A percentile compares a stretch with the other conserved stretches of the same genome.
These are phyloP conservation scores for Cladosporium halotolerans DNA, from an alignment of 2,329 filamentous ascomycete genomes.

Conservation along the genomic window DNA sequence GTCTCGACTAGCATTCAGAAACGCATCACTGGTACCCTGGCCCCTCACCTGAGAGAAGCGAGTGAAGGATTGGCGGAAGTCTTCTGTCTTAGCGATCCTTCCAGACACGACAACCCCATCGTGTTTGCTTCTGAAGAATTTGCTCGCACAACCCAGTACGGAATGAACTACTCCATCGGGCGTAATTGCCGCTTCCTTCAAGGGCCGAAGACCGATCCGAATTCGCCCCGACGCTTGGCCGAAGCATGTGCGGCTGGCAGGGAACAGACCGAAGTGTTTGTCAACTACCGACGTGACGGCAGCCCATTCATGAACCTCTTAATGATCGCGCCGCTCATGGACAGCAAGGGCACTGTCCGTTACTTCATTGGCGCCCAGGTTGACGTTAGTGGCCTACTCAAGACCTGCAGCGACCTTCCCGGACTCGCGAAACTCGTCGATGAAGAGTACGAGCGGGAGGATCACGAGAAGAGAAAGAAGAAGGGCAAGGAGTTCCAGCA, in stretches of 20 bases:
- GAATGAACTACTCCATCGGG: slow-evolving; percentile 65
- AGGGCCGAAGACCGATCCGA: slow-evolving; percentile 62
- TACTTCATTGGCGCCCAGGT: slow-evolving; percentile 70
- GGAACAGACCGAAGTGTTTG: slow-evolving; percentile 66
- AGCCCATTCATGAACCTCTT: slow-evolving; percentile 72
- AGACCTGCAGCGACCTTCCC: slow-evolving; percentile 59
- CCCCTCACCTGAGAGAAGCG: slow-evolving; percentile 58
- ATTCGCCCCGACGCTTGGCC: slow-evolving; percentile 56
- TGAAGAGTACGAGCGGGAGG: slow-evolving; percentile 27
- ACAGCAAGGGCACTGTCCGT: slow-evolving; percentile 58
- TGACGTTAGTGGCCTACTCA: slow-evolving; percentile 62
- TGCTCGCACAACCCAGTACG: slow-evolving; percentile 67
- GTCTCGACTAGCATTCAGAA: slow-evolving; percentile 64
- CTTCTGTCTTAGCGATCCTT: slow-evolving; percentile 71
- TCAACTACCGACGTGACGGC: slow-evolving; percentile 70
- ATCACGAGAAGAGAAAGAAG: slow-evolving; percentile 25
- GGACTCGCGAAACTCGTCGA: slow-evolving; percentile 43
- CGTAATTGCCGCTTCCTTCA: slow-evolving; percentile 75
- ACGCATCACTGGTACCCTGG: slow-evolving; percentile 61
- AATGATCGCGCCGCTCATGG: slow-evolving; percentile 65
- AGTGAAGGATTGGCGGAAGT: slow-evolving; percentile 71
- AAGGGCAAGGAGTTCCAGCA: slow-evolving; percentile 59
- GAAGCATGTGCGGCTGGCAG: slow-evolving; percentile 57
- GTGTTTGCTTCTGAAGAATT: slow-evolving; percentile 75
- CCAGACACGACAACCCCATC: slow-evolving; percentile 66